Percentiles rank a stretch among this genome's conserved stretches.
phyloP scores from a whole-genome alignment of 805 yeast genomes.

The Pichia deserticola region DNA sequence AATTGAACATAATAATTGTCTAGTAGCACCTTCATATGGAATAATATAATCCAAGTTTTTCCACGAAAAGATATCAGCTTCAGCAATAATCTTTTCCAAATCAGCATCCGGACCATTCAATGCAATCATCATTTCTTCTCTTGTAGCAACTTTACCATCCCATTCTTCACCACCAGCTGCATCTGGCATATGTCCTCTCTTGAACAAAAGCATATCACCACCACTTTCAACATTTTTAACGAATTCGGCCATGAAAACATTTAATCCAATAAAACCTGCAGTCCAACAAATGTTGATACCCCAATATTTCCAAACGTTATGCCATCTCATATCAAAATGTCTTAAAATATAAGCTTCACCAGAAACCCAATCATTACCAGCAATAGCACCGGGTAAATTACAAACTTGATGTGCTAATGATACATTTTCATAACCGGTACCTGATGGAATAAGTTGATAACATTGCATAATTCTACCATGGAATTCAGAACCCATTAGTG shows the following conservation, averaged over 20 bases:
- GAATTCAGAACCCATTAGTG: conserved; percentile 51
- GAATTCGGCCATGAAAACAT: conserved; percentile 27
- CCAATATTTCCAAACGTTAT: conserved; percentile 41
- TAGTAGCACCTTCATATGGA: conserved; percentile 37
- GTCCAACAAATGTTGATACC: conserved; percentile 44
- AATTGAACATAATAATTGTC: conserved; percentile 36
- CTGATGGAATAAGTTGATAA: conserved; percentile 43
- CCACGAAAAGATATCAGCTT: conserved; percentile 58
- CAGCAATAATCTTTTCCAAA: conserved; percentile 32
- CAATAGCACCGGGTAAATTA: conserved; percentile 40
- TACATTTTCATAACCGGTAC: conserved; percentile 44
- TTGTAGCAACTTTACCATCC: conserved; percentile 34
- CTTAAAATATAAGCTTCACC: conserved; percentile 32
- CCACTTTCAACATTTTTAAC: conserved; percentile 25
- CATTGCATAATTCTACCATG: conserved; percentile 46
- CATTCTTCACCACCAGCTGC: conserved; percentile 29
- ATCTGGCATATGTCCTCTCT: conserved; percentile 34
- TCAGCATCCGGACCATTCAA: conserved; percentile 26
- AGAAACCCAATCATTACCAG: conserved; percentile 20
- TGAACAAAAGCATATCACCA: conserved; percentile 34
- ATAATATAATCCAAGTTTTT: conserved; percentile 51
- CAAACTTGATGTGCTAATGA: conserved; percentile 39
- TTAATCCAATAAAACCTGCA: conserved; percentile 30
- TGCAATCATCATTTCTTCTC: conserved; percentile 25
- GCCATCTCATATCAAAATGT: conserved; percentile 30